These are phyloP conservation scores for Zelonia costaricensis DNA, from an alignment of 208 protist genomes.

Conservation along the genomic window DNA sequence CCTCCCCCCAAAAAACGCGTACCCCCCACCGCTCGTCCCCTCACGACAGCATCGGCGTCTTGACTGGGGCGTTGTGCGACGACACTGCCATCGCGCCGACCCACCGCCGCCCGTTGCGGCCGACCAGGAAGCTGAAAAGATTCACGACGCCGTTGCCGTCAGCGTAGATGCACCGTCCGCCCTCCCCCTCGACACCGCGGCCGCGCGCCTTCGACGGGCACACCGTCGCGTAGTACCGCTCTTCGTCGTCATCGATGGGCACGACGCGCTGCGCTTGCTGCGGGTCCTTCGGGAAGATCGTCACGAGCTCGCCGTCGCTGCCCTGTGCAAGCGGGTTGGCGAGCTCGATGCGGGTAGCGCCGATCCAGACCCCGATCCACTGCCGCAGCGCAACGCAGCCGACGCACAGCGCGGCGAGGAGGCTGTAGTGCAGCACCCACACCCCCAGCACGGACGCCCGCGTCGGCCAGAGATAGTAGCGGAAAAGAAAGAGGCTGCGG, in stretches of 20 bases:
- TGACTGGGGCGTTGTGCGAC: constrained; percentile 50
- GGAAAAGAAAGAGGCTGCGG: constrained; percentile 26
- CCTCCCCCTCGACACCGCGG: constrained; percentile 5
- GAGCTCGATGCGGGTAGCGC: constrained; percentile 66
- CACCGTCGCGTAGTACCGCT: constrained; percentile 41
- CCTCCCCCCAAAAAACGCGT: not conserved
- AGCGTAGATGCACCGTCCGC: constrained; percentile 51
- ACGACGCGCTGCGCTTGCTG: constrained; percentile 24
- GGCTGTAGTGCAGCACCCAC: constrained; percentile 66
- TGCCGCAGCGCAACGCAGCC: constrained; percentile 41
- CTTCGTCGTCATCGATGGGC: constrained; percentile 30
- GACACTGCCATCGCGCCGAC: constrained; percentile 58
- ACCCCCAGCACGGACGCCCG: constrained; percentile 42
- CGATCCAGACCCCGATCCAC: constrained; percentile 43
- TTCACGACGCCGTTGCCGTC: constrained; percentile 45
- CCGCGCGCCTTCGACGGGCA: constrained; percentile 32
- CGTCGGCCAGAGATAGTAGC: constrained; percentile 53
- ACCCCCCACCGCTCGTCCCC: not conserved
- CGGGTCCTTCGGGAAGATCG: constrained; percentile 47
- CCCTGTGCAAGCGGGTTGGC: constrained; percentile 73
- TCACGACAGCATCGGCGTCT: constrained; percentile 32
- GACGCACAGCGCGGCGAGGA: constrained; percentile 15
- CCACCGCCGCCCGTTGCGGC: constrained; percentile 37
- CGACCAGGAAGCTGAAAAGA: constrained; percentile 36
- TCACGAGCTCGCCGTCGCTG: constrained; percentile 57